These are phyloP conservation scores for Loxodes magnus DNA, from an alignment of 73 alveolate species.

Conservation along the genomic window DNA sequence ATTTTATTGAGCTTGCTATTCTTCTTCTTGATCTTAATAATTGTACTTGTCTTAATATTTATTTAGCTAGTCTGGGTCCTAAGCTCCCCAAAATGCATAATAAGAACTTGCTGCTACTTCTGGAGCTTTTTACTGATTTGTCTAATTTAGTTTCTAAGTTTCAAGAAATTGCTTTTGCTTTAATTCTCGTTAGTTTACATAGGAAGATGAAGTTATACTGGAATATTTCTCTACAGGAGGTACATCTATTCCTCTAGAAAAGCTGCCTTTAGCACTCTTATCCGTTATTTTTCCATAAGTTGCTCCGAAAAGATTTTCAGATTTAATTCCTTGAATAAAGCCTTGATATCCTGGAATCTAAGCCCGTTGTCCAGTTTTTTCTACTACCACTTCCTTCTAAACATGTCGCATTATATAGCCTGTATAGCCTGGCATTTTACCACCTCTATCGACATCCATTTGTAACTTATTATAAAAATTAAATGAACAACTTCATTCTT, in stretches of 20 bases:
- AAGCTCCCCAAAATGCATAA: too few relatives aligned
- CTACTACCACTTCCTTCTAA: not conserved
- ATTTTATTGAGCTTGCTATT: too few relatives aligned
- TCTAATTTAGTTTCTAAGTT: too few relatives aligned
- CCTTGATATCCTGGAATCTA: conserved; percentile 58
- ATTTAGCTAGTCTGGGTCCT: too few relatives aligned
- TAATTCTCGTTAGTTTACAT: conserved; percentile 7
- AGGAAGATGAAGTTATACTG: conserved; percentile 22
- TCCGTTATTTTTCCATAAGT: conserved; percentile 50
- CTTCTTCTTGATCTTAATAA: too few relatives aligned
- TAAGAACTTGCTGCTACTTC: too few relatives aligned
- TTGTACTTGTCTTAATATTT: too few relatives aligned
- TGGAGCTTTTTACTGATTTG: too few relatives aligned
- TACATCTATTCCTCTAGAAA: conserved; percentile 28
- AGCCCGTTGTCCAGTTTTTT: conserved; percentile 9
- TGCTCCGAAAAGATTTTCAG: conserved; percentile 55
- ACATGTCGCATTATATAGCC: not conserved
- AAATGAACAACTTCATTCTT: too few relatives aligned
- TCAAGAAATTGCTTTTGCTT: too few relatives aligned
- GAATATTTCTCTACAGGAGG: conserved; percentile 22
- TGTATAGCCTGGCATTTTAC: conserved; percentile 13
- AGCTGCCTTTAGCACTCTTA: conserved; percentile 15
- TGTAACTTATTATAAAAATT: too few relatives aligned
- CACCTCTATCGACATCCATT: conserved; percentile 8
- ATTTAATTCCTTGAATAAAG: conserved; percentile 55